A percentile compares a stretch with the other conserved stretches of the same genome.
Evolutionary conservation across 1,284 basidiomycete genomes (phyloP).

Genomic region (Pascua sp.): DNA sequence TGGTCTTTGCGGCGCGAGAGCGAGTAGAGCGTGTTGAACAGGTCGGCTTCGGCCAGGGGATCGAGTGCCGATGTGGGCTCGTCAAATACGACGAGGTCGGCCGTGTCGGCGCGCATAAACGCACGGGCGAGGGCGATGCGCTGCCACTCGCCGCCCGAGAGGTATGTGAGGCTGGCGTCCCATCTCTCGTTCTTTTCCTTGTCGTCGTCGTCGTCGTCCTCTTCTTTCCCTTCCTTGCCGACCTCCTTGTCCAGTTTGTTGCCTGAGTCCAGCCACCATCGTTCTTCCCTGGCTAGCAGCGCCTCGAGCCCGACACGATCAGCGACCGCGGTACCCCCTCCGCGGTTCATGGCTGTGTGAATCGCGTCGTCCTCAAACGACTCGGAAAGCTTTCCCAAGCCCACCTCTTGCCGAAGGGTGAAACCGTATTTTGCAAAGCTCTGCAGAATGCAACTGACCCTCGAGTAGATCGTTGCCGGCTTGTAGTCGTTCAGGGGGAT

Average conservation of each 20-base stretch:
- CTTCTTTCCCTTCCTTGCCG: too few relatives aligned
- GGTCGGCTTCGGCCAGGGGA: slow-evolving; percentile 47
- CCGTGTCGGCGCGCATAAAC: slow-evolving; percentile 76
- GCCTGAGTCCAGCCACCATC: background rate
- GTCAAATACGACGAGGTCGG: slow-evolving; percentile 70
- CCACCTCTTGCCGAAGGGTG: slow-evolving; percentile 70
- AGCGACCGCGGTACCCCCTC: slow-evolving; percentile 56
- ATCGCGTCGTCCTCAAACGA: slow-evolving; percentile 51
- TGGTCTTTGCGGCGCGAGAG: slow-evolving; percentile 23
- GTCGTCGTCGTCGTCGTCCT: background rate
- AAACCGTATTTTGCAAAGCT: slow-evolving; percentile 72
- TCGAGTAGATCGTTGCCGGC: slow-evolving; percentile 65
- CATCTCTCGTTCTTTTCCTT: background rate
- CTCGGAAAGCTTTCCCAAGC: slow-evolving; percentile 60
- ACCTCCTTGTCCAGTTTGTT: too few relatives aligned
- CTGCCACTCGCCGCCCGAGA: slow-evolving; percentile 64
- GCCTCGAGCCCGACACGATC: slow-evolving; percentile 21
- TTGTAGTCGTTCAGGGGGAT: slow-evolving; percentile 61
- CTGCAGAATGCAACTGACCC: slow-evolving; percentile 71
- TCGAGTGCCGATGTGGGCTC: slow-evolving; percentile 1
- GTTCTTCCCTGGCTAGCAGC: too few relatives aligned
- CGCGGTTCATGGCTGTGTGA: slow-evolving; percentile 60
- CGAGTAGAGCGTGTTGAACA: background rate
- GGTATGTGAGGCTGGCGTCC: background rate
- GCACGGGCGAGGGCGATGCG: slow-evolving; percentile 60